A percentile compares a stretch with the other conserved stretches of the same genome.
These are phyloP conservation scores for Pyrrhoderma lamaoense DNA, from an alignment of 1,284 basidiomycete species.

Conservation along the genomic window DNA sequence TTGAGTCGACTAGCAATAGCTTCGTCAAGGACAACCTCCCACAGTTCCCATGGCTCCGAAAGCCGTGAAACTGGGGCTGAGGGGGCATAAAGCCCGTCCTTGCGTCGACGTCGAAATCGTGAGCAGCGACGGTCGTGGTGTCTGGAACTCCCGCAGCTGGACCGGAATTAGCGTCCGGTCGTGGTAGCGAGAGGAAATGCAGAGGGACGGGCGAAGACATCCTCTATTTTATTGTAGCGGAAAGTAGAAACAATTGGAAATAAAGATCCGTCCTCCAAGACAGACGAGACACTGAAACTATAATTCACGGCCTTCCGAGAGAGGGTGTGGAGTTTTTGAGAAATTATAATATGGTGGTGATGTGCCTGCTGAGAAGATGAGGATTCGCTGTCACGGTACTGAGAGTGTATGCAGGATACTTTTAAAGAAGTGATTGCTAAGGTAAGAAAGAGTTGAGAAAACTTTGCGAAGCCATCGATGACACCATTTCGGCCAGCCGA, in stretches of 20 bases:
- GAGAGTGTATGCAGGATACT: no score
- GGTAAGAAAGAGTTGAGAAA: no score
- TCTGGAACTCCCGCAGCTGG: slow-evolving; percentile 44
- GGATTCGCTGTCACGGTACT: no score
- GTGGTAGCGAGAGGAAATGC: slow-evolving; percentile 64
- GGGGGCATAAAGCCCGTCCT: slow-evolving; percentile 91
- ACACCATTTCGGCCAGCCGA: no score
- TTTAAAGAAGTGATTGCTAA: no score
- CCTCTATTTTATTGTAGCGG: background rate
- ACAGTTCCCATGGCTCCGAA: slow-evolving; percentile 53
- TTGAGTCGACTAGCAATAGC: slow-evolving; percentile 45
- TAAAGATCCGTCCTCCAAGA: no score
- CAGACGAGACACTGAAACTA: no score
- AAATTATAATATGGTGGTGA: no score
- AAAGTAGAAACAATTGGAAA: background rate
- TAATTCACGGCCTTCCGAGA: no score
- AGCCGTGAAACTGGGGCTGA: slow-evolving; percentile 65
- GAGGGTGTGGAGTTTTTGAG: no score
- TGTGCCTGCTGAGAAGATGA: no score
- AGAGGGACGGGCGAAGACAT: slow-evolving; percentile 31
- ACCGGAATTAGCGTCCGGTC: slow-evolving; percentile 39
- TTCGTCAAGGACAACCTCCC: slow-evolving; percentile 59
- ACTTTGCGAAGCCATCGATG: no score
- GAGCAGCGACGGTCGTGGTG: slow-evolving; percentile 81
- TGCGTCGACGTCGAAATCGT: slow-evolving; percentile 93